Conservation (phyloP, 345 rosid genomes). For the Gossypium arboreum region DNA sequence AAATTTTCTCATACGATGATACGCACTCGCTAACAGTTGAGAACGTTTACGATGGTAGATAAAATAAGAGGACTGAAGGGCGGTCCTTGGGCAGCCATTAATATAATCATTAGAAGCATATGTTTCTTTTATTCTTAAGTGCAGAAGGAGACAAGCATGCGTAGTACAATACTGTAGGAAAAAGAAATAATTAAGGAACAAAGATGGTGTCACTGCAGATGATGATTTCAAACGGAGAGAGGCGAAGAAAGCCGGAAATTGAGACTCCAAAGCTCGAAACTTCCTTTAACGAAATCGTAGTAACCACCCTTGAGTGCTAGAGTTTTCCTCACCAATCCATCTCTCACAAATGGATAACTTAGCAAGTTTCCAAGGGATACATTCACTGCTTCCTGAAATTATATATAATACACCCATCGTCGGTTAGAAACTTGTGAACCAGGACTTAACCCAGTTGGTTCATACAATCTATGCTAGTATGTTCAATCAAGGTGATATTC, state of each 20-base stretch:
- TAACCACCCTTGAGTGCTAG: slow-evolving; percentile 82
- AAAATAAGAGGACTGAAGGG: too few species aligned
- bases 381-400: slow-evolving; percentile 89
- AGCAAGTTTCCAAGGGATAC: slow-evolving; percentile 81
- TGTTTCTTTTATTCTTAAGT: slow-evolving; percentile 12
- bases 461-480: too few species aligned
- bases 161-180: slow-evolving; percentile 26
- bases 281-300: slow-evolving; percentile 78
- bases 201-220: slow-evolving; percentile 25
- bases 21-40: too few species aligned
- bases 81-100: too few species aligned
- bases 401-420: not conserved
- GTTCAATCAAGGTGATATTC: too few species aligned
- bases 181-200: slow-evolving; percentile 17
- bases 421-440: not conserved
- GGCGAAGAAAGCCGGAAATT: slow-evolving; percentile 65
- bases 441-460: too few species aligned
- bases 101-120: not conserved
- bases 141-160: slow-evolving; percentile 18
- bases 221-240: slow-evolving; percentile 68
- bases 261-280: slow-evolving; percentile 95
- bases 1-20: too few species aligned
- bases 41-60: too few species aligned
- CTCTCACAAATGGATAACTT: slow-evolving; percentile 91
- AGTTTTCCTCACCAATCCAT: slow-evolving; percentile 77